These are phyloP conservation scores for Alternaria postmessia DNA, from an alignment of 2,329 filamentous ascomycete species.

Conservation along the genomic window DNA sequence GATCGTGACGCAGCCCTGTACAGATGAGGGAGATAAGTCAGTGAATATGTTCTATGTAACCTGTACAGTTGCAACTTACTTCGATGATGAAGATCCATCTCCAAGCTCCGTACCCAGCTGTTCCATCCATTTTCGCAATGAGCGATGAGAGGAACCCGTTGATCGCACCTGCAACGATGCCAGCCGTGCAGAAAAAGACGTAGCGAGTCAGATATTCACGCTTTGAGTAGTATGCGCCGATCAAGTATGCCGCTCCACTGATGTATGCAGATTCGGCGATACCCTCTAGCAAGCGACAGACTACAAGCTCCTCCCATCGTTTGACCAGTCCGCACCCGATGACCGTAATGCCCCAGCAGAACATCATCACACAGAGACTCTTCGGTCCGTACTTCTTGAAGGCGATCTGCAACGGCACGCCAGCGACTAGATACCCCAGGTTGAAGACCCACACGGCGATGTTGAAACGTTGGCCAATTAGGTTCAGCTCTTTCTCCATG, in stretches of 20 bases:
- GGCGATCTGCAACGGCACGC: constrained; percentile 43
- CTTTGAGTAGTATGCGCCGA: constrained; percentile 57
- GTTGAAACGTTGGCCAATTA: constrained; percentile 49
- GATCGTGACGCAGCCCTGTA: constrained; percentile 61
- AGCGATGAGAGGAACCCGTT: constrained; percentile 62
- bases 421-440: constrained; percentile 48
- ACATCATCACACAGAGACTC: constrained; percentile 46
- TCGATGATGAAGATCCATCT: constrained; percentile 65
- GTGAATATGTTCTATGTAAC: too few relatives aligned
- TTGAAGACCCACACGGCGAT: constrained; percentile 51
- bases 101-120: constrained; percentile 34
- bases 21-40: too few relatives aligned
- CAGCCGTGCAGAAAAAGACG: constrained; percentile 62
- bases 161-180: constrained; percentile 64
- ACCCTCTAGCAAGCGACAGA: constrained; percentile 42
- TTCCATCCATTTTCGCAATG: constrained; percentile 45
- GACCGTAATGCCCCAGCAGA: constrained; percentile 45
- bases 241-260: constrained; percentile 40
- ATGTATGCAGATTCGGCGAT: constrained; percentile 44
- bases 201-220: constrained; percentile 62
- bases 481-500: constrained; percentile 46
- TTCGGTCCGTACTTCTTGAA: constrained; percentile 48
- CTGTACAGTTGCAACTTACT: constrained; percentile 26
- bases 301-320: constrained; percentile 37
- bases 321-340: constrained; percentile 44